Base-by-base conservation (phyloP, 2,329 filamentous ascomycete species). In the Monosporascus sp. region DNA sequence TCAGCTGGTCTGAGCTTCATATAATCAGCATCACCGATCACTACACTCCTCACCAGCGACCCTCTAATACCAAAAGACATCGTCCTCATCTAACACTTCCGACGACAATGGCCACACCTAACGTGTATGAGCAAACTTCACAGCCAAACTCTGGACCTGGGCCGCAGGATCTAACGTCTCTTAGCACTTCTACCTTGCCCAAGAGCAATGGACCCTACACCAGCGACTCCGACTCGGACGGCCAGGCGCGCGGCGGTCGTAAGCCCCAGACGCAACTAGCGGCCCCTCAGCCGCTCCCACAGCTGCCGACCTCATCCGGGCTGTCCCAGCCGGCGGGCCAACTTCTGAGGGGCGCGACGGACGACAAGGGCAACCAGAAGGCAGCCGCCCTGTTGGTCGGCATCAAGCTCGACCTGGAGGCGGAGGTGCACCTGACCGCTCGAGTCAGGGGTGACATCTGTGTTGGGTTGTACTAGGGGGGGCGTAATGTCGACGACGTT, bases 351-450 rank as follows among this genome's bases (percentile, higher is more conserved):
- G 81, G 81, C 11, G 75, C 81, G 15, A 76, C 77, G 35, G 79
- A 83, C 56, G 77, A 80, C 31, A 70, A 83, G 51, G 81, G 82
- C 55, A 78, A 80, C 60, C 72, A 79, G 55, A 85, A 82, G 69
- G 68, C 78, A 41, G 79, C 82, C 5, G 80, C 79, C 2, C 72
- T 85, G 44, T 73, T 84, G 60, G 73, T 85, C 38, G 81, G 81
- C 52, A 84, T 85, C 71, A 84, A 85, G 73, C 72, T 85, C 37
- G 82, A 85, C 63, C 69, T 85, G 20, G 81, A 85, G 65, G 81
- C 81, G 15, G 81, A 85, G 65, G 78, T 85, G 44, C 80, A 85
- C 65, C 68, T 85, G 58, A 85, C 81, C 18, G 81, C 82, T 48
- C 69, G 81, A 50, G 74, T 85, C 55, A 74, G 80, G 47, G 81